Evolutionary conservation across 441 rosid species (phyloP).

Genomic region (Populus tomentosa): DNA sequence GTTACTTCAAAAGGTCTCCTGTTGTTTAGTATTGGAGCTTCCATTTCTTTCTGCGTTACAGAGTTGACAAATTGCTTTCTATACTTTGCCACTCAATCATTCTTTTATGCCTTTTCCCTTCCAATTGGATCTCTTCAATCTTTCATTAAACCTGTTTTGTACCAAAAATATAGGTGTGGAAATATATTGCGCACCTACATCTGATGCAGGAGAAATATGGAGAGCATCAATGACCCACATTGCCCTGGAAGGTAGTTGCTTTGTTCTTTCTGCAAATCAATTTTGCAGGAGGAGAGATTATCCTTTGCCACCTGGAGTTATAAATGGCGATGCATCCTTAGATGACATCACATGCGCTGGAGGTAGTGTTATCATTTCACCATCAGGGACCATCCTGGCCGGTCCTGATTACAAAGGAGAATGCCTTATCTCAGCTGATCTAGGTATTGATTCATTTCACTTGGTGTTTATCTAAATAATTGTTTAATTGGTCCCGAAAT

Average conservation of each 20-base stretch:
- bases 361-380: conserved; percentile 22
- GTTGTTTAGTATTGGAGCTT: neutral
- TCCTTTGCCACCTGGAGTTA: neutral
- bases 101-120: neutral
- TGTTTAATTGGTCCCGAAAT: neutral
- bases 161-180: conserved; percentile 17
- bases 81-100: neutral
- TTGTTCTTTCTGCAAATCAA: conserved; percentile 30
- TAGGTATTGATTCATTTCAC: conserved; percentile 1
- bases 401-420: conserved; percentile 20
- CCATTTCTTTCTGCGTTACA: neutral
- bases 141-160: neutral
- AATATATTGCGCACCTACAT: conserved; percentile 26
- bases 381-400: conserved; percentile 16
- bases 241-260: conserved; percentile 28
- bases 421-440: conserved; percentile 24
- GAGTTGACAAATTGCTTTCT: neutral
- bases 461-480: neutral
- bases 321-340: neutral
- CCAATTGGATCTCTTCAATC: neutral
- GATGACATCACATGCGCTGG: conserved; percentile 12
- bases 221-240: conserved; percentile 20
- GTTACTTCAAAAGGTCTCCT: neutral
- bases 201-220: conserved; percentile 21
- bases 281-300: conserved; percentile 14